Evolutionary conservation across 345 rosid genomes (phyloP), one percentile per base, ranked within the genome.

Genomic region (Gossypium sturtianum): DNA sequence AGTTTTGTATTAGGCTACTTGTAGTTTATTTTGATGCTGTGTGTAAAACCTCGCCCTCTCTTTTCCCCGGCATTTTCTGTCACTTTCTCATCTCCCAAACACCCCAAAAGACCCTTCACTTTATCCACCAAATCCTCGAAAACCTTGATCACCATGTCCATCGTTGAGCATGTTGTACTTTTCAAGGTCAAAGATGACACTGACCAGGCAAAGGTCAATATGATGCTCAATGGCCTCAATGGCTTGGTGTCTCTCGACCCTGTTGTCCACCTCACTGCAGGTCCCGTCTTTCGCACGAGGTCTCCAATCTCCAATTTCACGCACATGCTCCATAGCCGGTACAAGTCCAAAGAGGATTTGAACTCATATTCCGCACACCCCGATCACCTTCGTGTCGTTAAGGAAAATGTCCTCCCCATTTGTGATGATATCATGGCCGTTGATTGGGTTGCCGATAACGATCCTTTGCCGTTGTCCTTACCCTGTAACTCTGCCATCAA

Each of bases 301-400:
- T 87, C 87, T 27, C 82, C 94, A 0, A 66, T 74, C 75, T 77
- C 82, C 77, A 66, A 74, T 71, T 94, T 92, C 82, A 92, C 94
- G n/a, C 98, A 94, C 88, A 79, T 90, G 79, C 97, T 94, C 63
- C 97, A 94, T 84, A 88, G 93, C 87, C 92, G 97, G 44, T 90
- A 90, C 86, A 58, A 73, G 66, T 82, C 97, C 62, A 88, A 89
- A 47, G 86, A 84, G 29, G 86, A 80, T 77, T 88, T 92, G 72
- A 29, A 19, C 62, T 53, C 84, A 1, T 94, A 94, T 83, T 23
- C 89, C 25, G 80, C 62, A 9, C 86, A 92, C 83, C 97, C 97
- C 5, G 75, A 76, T 66, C 97, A 90, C 87, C 67, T 86, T 66
- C 53, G 76, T 61, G 88, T 84, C 51, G 96, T 88, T 29, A 84